phyloP scores from a whole-genome alignment of 2,329 filamentous ascomycete genomes.

The Fusarium scirpi region DNA sequence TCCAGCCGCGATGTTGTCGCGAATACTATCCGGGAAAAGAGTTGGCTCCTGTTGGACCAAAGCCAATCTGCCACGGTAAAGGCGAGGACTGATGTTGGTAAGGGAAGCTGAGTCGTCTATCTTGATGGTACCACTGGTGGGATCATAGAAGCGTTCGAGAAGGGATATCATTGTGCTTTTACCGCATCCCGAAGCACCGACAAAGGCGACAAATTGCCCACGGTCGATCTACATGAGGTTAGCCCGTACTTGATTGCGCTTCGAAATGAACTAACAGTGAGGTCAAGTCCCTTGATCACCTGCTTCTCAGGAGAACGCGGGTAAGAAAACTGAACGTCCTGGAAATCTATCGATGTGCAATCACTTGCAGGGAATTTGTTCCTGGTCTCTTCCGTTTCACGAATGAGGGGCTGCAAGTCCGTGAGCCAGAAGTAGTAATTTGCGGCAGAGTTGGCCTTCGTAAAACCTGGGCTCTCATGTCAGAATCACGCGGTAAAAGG shows the following conservation, averaged over 20 bases:
- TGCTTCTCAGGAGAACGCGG: conserved; percentile 59
- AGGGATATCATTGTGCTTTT: conserved; percentile 71
- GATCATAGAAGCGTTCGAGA: conserved; percentile 60
- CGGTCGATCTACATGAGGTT: conserved; percentile 47
- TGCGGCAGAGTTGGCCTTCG: conserved; percentile 60
- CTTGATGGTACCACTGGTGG: conserved; percentile 47
- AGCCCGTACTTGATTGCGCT: not conserved
- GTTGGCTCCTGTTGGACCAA: conserved; percentile 70
- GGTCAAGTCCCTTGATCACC: conserved; percentile 56
- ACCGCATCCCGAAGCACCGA: conserved; percentile 65
- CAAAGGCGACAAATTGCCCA: conserved; percentile 65
- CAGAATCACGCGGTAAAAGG: not conserved
- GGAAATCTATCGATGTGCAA: conserved; percentile 58
- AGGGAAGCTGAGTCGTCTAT: conserved; percentile 52
- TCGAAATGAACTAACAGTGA: not conserved
- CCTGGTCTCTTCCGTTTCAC: conserved; percentile 55
- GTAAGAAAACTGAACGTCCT: conserved; percentile 72
- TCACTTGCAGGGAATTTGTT: conserved; percentile 50
- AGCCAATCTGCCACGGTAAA: conserved; percentile 63
- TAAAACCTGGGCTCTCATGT: conserved; percentile 48
- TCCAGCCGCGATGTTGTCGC: conserved; percentile 75
- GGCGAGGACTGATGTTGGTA: conserved; percentile 57
- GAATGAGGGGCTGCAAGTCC: conserved; percentile 54
- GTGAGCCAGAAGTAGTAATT: conserved; percentile 64
- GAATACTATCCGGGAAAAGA: conserved; percentile 84